Evolutionary conservation across 2,329 filamentous ascomycete genomes (phyloP).

Genomic region (Pyricularia grisea): DNA sequence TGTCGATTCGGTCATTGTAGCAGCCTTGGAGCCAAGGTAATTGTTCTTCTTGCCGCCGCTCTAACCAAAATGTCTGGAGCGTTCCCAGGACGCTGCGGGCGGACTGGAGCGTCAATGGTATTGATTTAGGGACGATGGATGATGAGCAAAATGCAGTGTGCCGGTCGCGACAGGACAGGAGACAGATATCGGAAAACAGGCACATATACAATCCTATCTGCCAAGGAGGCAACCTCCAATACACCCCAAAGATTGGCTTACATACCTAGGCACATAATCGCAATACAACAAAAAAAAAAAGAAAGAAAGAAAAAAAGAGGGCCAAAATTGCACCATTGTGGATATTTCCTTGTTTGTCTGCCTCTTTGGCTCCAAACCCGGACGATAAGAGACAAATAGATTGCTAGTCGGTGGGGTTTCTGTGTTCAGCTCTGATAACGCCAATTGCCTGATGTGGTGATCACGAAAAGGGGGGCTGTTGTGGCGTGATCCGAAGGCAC

Average conservation of each 20-base stretch:
- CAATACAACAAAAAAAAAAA: neutral
- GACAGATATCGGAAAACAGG: neutral
- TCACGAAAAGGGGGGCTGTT: neutral
- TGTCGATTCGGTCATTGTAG: neutral
- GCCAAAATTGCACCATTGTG: neutral
- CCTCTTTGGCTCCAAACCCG: neutral
- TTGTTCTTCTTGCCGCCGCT: neutral
- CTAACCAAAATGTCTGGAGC: neutral
- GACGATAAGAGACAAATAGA: neutral
- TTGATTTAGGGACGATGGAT: too few relatives aligned
- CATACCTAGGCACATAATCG: neutral
- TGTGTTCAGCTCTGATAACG: neutral
- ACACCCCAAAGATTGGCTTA: neutral
- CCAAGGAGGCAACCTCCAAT: neutral
- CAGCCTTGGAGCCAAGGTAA: neutral
- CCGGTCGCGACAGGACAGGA: too few relatives aligned
- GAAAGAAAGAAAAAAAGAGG: too few relatives aligned
- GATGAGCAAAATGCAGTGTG: too few relatives aligned
- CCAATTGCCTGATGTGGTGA: neutral
- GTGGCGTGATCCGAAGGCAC: neutral
- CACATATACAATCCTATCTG: neutral
- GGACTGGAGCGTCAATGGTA: too few relatives aligned
- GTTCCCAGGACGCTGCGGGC: neutral
- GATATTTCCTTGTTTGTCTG: neutral
- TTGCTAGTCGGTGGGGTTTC: neutral